These are phyloP conservation scores for Perkinsus chesapeaki DNA, from an alignment of 169 alveolate genomes.

Conservation along the genomic window DNA sequence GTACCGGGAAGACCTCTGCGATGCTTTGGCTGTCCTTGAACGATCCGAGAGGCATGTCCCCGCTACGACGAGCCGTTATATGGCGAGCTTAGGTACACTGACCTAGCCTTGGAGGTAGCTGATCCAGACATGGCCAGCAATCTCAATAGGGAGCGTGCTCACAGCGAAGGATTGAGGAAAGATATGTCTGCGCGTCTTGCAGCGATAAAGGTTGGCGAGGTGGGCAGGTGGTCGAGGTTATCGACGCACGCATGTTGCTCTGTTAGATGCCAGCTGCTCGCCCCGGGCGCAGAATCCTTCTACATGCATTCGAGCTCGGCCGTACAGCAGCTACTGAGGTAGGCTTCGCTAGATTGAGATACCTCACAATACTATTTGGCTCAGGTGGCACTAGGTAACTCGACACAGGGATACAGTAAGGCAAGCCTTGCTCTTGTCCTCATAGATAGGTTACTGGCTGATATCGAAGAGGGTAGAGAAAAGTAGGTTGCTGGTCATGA, in stretches of 20 bases:
- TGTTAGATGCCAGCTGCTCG: neutral
- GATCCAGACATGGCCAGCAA: neutral
- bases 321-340: neutral
- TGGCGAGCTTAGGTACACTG: neutral
- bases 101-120: neutral
- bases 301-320: neutral
- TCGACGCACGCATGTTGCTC: too few species aligned
- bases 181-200: neutral
- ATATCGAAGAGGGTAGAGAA: neutral
- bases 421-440: neutral
- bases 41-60: neutral
- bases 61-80: neutral
- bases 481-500: too few species aligned
- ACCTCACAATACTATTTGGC: neutral
- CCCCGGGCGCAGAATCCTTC: neutral
- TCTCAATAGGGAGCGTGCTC: neutral
- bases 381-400: neutral
- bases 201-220: neutral
- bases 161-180: neutral
- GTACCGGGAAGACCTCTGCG: neutral
- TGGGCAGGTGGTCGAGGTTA: too few species aligned
- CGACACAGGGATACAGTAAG: neutral
- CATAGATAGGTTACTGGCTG: neutral
- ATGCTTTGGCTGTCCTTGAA: neutral
- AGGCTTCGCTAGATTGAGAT: neutral